phyloP scores from a whole-genome alignment of 176 grass and related monocot species.

The Chrysopogon serrulatus region DNA sequence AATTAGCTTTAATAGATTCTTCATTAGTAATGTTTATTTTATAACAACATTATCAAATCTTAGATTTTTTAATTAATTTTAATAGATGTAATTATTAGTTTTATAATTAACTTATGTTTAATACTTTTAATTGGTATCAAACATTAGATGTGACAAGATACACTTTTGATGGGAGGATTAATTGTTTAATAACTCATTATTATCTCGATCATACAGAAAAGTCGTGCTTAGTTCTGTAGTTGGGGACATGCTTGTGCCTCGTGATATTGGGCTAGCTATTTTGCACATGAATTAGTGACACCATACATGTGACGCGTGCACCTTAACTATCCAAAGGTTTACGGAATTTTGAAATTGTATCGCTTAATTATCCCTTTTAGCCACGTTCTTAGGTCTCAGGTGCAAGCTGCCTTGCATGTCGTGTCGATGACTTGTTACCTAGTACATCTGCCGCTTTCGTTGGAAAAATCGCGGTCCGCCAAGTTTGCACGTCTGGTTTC shows the following conservation, averaged over 20 bases:
- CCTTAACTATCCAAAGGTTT: background rate
- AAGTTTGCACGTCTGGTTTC: constrained; percentile 6
- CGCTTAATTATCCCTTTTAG: background rate
- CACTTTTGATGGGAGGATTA: no score
- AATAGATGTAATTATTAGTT: no score
- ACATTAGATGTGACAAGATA: no score
- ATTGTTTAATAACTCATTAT: background rate
- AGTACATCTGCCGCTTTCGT: background rate
- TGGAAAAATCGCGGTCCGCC: background rate
- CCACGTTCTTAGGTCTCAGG: background rate
- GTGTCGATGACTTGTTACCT: background rate
- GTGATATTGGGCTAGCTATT: background rate
- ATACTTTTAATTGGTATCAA: no score
- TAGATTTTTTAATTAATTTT: no score
- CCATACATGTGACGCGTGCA: no score
- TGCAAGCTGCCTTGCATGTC: background rate
- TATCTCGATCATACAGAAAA: background rate
- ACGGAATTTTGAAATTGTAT: background rate
- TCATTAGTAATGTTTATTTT: no score
- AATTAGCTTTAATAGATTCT: no score
- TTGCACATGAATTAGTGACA: background rate
- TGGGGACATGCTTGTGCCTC: background rate
- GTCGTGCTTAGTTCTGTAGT: no score
- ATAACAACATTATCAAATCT: no score
- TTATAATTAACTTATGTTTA: no score